These are phyloP conservation scores for Jaltomata sinuosa DNA, from an alignment of 257 asterid genomes.

Conservation along the genomic window DNA sequence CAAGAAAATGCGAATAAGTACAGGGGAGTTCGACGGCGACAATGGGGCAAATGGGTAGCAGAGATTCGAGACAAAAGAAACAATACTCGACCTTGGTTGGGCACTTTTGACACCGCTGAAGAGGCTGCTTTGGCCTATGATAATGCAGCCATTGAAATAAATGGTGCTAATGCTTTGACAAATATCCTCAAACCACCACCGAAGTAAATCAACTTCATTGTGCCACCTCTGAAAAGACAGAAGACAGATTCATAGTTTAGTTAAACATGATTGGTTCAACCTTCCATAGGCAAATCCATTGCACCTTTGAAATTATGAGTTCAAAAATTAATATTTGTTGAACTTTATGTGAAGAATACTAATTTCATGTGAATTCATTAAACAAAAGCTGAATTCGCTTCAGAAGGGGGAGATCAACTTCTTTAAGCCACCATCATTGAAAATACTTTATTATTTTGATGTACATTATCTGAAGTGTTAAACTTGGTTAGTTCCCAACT, in stretches of 20 bases:
- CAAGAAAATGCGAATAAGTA: neutral
- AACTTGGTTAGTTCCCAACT: neutral
- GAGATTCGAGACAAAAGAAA: neutral
- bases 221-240: no score
- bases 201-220: no score
- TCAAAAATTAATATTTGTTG: neutral
- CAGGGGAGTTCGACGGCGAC: neutral
- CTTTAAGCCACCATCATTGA: neutral
- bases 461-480: neutral
- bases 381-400: neutral
- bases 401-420: neutral
- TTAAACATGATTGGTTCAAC: no score
- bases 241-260: no score
- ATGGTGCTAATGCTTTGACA: no score
- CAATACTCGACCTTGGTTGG: neutral
- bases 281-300: no score
- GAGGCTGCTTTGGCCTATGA: neutral
- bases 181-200: no score
- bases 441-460: no score
- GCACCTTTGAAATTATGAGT: neutral
- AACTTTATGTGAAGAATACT: neutral
- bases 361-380: neutral
- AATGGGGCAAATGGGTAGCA: neutral
- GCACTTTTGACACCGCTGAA: no score
- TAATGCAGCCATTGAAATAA: no score